Percentiles rank a stretch among this genome's conserved stretches.
Conservation (phyloP, 768 basidiomycete genomes). For the Atractiella rhizophila region DNA sequence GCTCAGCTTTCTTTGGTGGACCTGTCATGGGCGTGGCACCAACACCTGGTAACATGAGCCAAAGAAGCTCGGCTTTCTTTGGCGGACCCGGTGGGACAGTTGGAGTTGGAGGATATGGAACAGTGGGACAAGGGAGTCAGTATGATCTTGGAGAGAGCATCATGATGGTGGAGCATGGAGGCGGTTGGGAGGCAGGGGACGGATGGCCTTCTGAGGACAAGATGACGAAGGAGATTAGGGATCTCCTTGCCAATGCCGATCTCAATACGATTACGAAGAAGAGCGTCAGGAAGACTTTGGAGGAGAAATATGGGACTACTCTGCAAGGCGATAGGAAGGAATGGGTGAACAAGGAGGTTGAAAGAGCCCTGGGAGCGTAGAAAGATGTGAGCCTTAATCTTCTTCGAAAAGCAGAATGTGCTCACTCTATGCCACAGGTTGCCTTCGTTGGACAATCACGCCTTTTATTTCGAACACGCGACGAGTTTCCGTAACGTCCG, state of each 20-base stretch:
- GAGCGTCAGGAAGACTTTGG: slow-evolving; percentile 57
- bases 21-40: slow-evolving; percentile 1
- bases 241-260: slow-evolving; percentile 50
- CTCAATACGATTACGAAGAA: slow-evolving; percentile 79
- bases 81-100: slow-evolving; percentile 13
- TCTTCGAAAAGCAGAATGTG: no score
- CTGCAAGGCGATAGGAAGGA: slow-evolving; percentile 17
- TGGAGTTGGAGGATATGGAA: neutral
- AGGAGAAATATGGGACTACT: slow-evolving; percentile 39
- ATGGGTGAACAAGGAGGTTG: slow-evolving; percentile 21
- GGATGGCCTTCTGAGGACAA: slow-evolving; percentile 12
- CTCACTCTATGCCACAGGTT: no score
- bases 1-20: no score
- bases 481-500: no score
- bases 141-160: neutral
- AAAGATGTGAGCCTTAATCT: no score
- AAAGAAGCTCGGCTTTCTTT: neutral
- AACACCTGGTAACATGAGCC: slow-evolving; percentile 10
- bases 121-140: neutral
- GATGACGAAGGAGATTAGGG: slow-evolving; percentile 31
- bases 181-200: neutral
- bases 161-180: neutral
- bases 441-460: no score
- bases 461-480: no score
- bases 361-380: slow-evolving; percentile 15